Percentiles rank a stretch among this genome's conserved stretches.
These are phyloP conservation scores for Penicillium sp. DNA, from an alignment of 2,329 filamentous ascomycete species.

Conservation along the genomic window DNA sequence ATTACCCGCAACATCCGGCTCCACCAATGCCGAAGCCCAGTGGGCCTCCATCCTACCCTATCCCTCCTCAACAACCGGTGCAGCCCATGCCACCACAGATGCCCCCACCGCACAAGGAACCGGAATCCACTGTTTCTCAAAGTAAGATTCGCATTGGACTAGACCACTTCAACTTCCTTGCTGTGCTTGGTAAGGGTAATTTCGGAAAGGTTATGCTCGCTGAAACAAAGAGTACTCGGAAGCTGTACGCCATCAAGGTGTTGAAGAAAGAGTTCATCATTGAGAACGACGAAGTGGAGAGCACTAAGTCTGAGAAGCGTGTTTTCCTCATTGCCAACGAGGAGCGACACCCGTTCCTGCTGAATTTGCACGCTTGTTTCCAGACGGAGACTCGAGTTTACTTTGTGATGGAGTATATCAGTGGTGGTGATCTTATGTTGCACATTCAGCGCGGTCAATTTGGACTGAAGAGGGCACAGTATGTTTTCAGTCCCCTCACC, in stretches of 20 bases:
- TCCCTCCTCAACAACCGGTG: conserved; percentile 27
- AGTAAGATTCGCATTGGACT: conserved; percentile 74
- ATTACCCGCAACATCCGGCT: conserved; percentile 35
- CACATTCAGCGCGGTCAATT: conserved; percentile 98
- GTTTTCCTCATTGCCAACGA: conserved; percentile 97
- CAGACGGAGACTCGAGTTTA: conserved; percentile 98
- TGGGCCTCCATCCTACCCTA: conserved; percentile 27
- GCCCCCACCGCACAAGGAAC: conserved; percentile 29
- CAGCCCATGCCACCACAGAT: conserved; percentile 27
- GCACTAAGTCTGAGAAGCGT: conserved; percentile 94
- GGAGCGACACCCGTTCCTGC: conserved; percentile 92
- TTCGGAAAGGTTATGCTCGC: conserved; percentile 99
- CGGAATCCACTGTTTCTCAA: conserved; percentile 34
- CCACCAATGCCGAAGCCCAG: conserved; percentile 31
- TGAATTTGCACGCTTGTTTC: conserved; percentile 96
- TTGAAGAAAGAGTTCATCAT: conserved; percentile 99
- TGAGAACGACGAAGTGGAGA: conserved; percentile 98
- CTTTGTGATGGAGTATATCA: conserved; percentile 99
- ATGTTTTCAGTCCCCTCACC: conserved; percentile 46
- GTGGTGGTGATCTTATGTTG: conserved; percentile 97
- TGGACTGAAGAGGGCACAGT: conserved; percentile 93
- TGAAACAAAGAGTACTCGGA: conserved; percentile 88
- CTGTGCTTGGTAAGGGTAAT: conserved; percentile 97
- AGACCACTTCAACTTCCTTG: conserved; percentile 98
- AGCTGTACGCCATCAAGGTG: conserved; percentile 97